Evolutionary conservation across 352 stramenopile species (phyloP).

Genomic region (Globisporangium mamillatum): DNA sequence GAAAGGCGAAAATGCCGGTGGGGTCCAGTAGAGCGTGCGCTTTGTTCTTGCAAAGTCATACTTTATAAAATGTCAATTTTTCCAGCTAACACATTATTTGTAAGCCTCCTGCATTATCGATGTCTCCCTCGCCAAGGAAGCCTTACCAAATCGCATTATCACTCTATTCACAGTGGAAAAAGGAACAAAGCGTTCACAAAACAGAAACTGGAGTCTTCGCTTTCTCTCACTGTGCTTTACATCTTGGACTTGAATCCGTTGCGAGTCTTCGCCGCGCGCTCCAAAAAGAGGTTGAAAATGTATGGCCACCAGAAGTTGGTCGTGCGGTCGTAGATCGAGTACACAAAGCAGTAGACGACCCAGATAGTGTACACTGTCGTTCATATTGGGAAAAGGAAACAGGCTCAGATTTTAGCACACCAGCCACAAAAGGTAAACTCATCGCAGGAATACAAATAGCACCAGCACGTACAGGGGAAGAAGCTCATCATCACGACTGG

Average conservation of each 20-base stretch:
- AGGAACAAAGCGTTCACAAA: not conserved
- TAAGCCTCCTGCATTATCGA: not conserved
- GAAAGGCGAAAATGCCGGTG: not conserved
- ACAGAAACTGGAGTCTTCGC: not conserved
- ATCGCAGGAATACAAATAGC: not conserved
- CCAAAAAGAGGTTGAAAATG: conserved; percentile 75
- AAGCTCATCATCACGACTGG: conserved; percentile 79
- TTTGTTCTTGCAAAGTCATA: not conserved
- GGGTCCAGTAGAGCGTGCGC: not conserved
- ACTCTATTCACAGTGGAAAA: conserved; percentile 1
- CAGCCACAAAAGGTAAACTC: not conserved
- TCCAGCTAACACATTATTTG: not conserved
- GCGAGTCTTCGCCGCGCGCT: conserved; percentile 59
- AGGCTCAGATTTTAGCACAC: not conserved
- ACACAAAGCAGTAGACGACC: conserved; percentile 82
- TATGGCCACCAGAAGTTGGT: conserved; percentile 86
- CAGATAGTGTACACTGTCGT: conserved; percentile 70
- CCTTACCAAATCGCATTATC: not conserved
- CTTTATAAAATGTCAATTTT: conserved; percentile 7
- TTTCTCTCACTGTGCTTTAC: not conserved
- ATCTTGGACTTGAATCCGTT: conserved; percentile 41
- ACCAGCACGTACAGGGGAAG: conserved; percentile 55
- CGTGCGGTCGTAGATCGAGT: conserved; percentile 81
- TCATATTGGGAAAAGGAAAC: not conserved
- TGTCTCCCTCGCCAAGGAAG: not conserved